Percentiles rank a stretch among this genome's conserved stretches.
phyloP scores from a whole-genome alignment of 495 filamentous ascomycete species.

The Hypoxylon subgilvum region DNA sequence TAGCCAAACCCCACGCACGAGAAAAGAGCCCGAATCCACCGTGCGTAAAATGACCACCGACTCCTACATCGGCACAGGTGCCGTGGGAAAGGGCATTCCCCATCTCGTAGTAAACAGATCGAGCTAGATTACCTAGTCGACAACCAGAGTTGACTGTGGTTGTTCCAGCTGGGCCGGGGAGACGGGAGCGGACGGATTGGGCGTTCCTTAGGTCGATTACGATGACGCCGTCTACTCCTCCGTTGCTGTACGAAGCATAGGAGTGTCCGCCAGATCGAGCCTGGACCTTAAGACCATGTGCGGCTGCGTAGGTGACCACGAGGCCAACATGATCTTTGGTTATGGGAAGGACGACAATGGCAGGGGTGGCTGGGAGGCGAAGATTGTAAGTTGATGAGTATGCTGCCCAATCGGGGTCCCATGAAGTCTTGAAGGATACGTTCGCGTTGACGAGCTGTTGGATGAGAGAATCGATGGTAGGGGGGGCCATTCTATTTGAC shows the following conservation, averaged over 20 bases:
- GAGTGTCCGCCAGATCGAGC: slow-evolving; percentile 72
- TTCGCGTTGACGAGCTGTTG: neutral
- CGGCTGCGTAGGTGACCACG: slow-evolving; percentile 57
- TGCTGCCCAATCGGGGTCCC: slow-evolving; percentile 37
- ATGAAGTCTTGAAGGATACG: neutral
- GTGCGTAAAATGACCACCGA: slow-evolving; percentile 72
- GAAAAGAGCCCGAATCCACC: slow-evolving; percentile 70
- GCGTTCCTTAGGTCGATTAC: slow-evolving; percentile 59
- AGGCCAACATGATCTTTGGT: slow-evolving; percentile 55
- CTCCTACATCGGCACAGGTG: slow-evolving; percentile 64
- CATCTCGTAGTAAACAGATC: slow-evolving; percentile 56
- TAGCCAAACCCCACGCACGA: slow-evolving; percentile 66
- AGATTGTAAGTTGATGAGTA: slow-evolving; percentile 61
- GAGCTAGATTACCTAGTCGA: slow-evolving; percentile 65
- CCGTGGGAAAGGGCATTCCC: slow-evolving; percentile 68
- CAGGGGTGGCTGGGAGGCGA: slow-evolving; percentile 61
- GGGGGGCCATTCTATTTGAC: slow-evolving; percentile 9
- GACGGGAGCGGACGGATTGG: slow-evolving; percentile 26
- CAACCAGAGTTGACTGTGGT: slow-evolving; percentile 65
- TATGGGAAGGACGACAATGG: slow-evolving; percentile 61
- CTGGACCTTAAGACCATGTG: slow-evolving; percentile 60
- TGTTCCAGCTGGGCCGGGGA: slow-evolving; percentile 26
- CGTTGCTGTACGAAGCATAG: slow-evolving; percentile 64
- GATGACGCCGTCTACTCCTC: slow-evolving; percentile 56
- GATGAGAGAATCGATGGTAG: neutral